Conservation (phyloP, 1,284 basidiomycete species). For the Porogramme epimiltina region DNA sequence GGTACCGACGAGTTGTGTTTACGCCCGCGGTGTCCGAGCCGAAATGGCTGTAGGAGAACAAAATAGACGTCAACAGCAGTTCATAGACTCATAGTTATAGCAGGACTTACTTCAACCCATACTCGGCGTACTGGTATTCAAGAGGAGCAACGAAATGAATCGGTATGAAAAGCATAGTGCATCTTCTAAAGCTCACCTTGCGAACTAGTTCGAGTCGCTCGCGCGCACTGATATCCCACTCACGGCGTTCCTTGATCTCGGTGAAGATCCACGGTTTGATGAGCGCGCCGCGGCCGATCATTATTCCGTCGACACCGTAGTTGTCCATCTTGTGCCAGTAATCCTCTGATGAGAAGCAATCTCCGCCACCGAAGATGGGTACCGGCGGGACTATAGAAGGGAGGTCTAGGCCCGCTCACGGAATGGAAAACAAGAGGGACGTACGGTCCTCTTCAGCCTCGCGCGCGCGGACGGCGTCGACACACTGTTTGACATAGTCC, state of each 20-base stretch:
- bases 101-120: constrained; percentile 62
- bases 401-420: background rate
- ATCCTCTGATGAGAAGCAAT: constrained; percentile 86
- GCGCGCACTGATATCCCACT: constrained; percentile 93
- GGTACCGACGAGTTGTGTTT: constrained; percentile 91
- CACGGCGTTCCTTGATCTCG: constrained; percentile 88
- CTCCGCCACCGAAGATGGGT: constrained; percentile 95
- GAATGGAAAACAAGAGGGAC: constrained; percentile 29
- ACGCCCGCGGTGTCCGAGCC: constrained; percentile 92
- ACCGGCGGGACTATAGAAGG: constrained; percentile 67
- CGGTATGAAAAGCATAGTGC: too few species aligned
- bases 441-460: constrained; percentile 76
- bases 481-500: constrained; percentile 89
- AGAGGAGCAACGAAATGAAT: background rate
- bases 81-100: background rate
- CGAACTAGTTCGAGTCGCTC: constrained; percentile 89
- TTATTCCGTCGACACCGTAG: constrained; percentile 89
- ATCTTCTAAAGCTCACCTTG: too few species aligned
- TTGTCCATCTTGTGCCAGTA: constrained; percentile 81
- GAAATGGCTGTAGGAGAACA: constrained; percentile 59
- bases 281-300: constrained; percentile 93
- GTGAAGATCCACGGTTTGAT: constrained; percentile 99
- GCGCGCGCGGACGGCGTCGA: constrained; percentile 78
- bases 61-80: too few species aligned
- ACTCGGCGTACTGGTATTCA: constrained; percentile 75